Conservation (phyloP, 164 flowering plant species). For the Brasenia schreberi region DNA sequence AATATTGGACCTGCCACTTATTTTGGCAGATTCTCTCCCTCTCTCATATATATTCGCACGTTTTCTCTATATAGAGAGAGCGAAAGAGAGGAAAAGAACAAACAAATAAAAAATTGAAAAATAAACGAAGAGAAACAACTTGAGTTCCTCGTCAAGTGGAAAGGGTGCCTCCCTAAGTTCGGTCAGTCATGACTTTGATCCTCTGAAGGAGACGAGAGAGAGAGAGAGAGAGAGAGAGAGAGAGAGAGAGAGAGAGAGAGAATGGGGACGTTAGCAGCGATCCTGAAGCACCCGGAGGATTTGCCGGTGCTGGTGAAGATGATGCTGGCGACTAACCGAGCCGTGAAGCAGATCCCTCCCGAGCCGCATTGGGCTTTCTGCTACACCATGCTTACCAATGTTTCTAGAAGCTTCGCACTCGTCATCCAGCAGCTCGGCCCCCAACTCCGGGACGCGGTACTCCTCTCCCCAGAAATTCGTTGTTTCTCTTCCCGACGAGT, state of each 20-base stretch:
- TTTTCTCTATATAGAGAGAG: too few relatives aligned
- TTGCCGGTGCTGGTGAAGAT: slow-evolving; percentile 64
- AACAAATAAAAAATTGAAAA: too few relatives aligned
- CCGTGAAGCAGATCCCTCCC: slow-evolving; percentile 76
- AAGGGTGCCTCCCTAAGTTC: too few relatives aligned
- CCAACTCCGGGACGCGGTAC: slow-evolving; percentile 79
- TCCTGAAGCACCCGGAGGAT: slow-evolving; percentile 73
- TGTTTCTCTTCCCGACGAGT: not conserved
- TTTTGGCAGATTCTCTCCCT: too few relatives aligned
- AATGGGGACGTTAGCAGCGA: slow-evolving; percentile 48
- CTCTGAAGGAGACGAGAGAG: too few relatives aligned
- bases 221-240: not conserved
- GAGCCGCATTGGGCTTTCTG: slow-evolving; percentile 86
- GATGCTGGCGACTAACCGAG: slow-evolving; percentile 48
- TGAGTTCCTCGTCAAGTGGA: too few relatives aligned
- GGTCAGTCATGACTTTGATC: too few relatives aligned
- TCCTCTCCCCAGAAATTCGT: slow-evolving; percentile 3
- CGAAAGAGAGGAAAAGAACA: too few relatives aligned
- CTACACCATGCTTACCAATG: slow-evolving; percentile 80
- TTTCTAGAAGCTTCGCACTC: slow-evolving; percentile 73
- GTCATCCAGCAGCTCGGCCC: slow-evolving; percentile 83
- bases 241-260: slow-evolving; percentile 1
- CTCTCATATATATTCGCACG: too few relatives aligned
- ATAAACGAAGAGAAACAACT: too few relatives aligned
- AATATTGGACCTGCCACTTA: too few relatives aligned